phyloP scores from a whole-genome alignment of 164 flowering plant genomes.

The Magnolia changhungtana region DNA sequence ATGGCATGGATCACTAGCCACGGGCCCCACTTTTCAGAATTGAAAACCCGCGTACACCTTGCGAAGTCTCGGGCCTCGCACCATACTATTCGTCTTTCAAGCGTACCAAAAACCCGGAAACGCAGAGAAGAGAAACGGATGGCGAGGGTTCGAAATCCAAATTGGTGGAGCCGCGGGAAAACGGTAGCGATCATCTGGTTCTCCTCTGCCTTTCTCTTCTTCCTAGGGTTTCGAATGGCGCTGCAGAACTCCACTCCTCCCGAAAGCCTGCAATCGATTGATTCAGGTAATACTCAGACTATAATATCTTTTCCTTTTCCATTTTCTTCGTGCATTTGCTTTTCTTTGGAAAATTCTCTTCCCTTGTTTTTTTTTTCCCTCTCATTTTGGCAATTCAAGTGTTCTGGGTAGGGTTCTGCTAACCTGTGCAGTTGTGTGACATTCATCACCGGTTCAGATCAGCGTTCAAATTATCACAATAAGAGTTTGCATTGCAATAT shows the following conservation, averaged over 20 bases:
- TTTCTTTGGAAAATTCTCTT: background rate
- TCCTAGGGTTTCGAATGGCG: slow-evolving; percentile 46
- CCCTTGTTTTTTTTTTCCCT: background rate
- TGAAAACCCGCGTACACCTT: no score
- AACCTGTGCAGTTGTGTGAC: no score
- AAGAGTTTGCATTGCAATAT: no score
- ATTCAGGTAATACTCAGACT: background rate
- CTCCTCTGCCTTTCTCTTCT: slow-evolving; percentile 42
- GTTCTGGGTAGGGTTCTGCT: no score
- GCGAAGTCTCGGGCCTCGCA: no score
- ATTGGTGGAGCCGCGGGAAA: slow-evolving; percentile 37
- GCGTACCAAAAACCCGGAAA: no score
- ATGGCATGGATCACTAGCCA: no score
- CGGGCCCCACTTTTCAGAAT: no score
- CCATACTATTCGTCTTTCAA: no score
- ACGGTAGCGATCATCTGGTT: slow-evolving; percentile 48
- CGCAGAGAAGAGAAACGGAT: slow-evolving; percentile 4
- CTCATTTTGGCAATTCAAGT: no score
- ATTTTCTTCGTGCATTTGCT: background rate
- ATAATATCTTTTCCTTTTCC: background rate
- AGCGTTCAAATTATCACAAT: no score
- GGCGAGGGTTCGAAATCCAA: slow-evolving; percentile 26
- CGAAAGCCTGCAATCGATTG: background rate
- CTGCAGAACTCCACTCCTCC: slow-evolving; percentile 31
- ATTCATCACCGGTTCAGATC: no score